Conservation (phyloP, 2,329 filamentous ascomycete genomes). For the Xylariaceae sp. region DNA sequence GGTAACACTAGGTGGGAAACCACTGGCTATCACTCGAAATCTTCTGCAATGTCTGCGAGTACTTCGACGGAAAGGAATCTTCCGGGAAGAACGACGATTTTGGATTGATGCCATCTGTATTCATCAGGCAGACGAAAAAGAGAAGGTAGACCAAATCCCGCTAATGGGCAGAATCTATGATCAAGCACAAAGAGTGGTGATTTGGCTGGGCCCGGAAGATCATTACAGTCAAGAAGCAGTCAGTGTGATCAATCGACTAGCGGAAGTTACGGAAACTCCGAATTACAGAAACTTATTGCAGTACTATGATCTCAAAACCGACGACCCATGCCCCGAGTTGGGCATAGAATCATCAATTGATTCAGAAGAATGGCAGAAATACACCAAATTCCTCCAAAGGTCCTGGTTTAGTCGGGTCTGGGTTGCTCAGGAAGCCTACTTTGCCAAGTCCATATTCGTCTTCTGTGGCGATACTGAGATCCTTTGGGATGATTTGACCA, state of each 20-base stretch:
- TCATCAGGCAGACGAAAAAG: neutral
- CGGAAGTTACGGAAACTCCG: neutral
- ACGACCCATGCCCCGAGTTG: conserved; percentile 3
- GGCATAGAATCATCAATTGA: neutral
- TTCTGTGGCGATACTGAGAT: neutral
- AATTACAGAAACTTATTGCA: neutral
- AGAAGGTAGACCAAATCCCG: neutral
- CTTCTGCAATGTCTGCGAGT: neutral
- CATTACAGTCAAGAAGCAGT: neutral
- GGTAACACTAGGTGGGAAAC: neutral
- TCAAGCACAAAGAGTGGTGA: neutral
- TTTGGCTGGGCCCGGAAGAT: conserved; percentile 1
- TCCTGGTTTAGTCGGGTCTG: conserved; percentile 6
- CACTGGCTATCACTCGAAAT: neutral
- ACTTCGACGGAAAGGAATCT: neutral
- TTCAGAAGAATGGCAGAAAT: neutral
- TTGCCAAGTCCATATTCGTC: neutral
- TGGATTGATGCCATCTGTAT: conserved; percentile 4
- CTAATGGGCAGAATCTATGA: conserved; percentile 8
- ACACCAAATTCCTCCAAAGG: neutral
- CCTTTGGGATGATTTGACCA: neutral
- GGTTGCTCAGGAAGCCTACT: conserved; percentile 3
- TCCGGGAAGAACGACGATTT: neutral
- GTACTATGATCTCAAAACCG: neutral
- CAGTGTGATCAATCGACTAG: neutral